A percentile compares a stretch with the other conserved stretches of the same genome.
Evolutionary conservation across 495 filamentous ascomycete species (phyloP).

Genomic region (Lindgomyces ingoldianus): DNA sequence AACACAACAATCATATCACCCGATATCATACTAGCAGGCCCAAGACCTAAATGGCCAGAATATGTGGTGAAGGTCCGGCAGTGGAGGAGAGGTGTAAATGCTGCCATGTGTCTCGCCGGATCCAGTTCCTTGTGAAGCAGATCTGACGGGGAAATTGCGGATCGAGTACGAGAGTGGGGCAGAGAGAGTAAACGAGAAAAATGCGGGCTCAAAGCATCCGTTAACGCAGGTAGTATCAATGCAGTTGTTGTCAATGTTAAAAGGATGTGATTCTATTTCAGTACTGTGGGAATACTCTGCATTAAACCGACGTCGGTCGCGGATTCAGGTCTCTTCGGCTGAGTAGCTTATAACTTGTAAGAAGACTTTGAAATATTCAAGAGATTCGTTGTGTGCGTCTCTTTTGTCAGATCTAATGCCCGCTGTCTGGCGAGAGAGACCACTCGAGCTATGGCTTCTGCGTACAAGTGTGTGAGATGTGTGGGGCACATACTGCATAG

Average conservation of each 20-base stretch:
- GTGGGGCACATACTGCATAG: not conserved
- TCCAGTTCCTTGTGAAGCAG: not conserved
- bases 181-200: not conserved
- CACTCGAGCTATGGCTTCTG: not conserved
- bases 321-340: not conserved
- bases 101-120: constrained; percentile 3
- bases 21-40: constrained; percentile 14
- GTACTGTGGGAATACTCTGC: not conserved
- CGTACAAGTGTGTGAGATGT: not conserved
- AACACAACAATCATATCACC: constrained; percentile 10
- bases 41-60: constrained; percentile 4
- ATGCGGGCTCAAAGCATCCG: not conserved
- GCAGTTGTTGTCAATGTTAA: not conserved
- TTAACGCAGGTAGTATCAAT: not conserved
- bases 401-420: constrained; percentile 1
- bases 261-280: not conserved
- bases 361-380: constrained; percentile 1
- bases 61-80: constrained; percentile 7
- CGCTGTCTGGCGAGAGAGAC: not conserved
- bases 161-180: not conserved
- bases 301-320: not conserved
- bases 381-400: not conserved
- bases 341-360: not conserved
- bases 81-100: not conserved
- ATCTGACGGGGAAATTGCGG: not conserved